These are phyloP conservation scores for Fonsecaea monophora DNA, from an alignment of 2,329 filamentous ascomycete species.

Conservation along the genomic window DNA sequence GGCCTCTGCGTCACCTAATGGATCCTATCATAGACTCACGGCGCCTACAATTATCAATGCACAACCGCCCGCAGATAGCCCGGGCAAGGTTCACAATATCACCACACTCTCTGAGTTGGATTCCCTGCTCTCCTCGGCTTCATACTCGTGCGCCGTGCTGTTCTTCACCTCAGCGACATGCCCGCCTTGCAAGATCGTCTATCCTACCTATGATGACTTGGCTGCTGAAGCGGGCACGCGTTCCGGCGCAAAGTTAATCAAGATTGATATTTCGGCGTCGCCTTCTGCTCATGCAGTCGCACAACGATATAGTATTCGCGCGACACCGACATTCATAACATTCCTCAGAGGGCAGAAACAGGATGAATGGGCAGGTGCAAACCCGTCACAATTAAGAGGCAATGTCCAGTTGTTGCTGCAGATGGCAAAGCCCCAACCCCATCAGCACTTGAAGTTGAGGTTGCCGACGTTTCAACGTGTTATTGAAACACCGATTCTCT, in stretches of 20 bases:
- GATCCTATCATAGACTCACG: constrained; percentile 10
- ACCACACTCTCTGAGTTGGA: constrained; percentile 67
- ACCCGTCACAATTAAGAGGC: constrained; percentile 69
- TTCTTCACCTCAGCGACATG: constrained; percentile 94
- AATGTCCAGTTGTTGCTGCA: constrained; percentile 77
- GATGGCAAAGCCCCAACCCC: constrained; percentile 71
- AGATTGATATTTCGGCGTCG: constrained; percentile 72
- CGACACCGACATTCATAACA: constrained; percentile 88
- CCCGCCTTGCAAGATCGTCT: constrained; percentile 80
- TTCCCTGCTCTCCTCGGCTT: constrained; percentile 64
- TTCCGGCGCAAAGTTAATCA: constrained; percentile 69
- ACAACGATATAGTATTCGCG: constrained; percentile 70
- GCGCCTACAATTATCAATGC: constrained; percentile 32
- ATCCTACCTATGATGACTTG: constrained; percentile 80
- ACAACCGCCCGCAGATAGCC: constrained; percentile 20
- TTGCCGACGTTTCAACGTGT: constrained; percentile 73
- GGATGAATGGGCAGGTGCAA: constrained; percentile 81
- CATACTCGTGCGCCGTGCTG: constrained; percentile 74
- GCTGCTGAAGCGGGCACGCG: constrained; percentile 69
- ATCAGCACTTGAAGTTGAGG: constrained; percentile 74
- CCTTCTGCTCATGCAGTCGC: constrained; percentile 67
- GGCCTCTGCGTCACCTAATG: constrained; percentile 21
- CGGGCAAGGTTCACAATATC: constrained; percentile 66
- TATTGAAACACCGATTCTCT: constrained; percentile 72
- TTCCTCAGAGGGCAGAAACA: constrained; percentile 78